A percentile compares a stretch with the other conserved stretches of the same genome.
phyloP scores from a whole-genome alignment of 2,329 filamentous ascomycete genomes.

The Penicillium sp. region DNA sequence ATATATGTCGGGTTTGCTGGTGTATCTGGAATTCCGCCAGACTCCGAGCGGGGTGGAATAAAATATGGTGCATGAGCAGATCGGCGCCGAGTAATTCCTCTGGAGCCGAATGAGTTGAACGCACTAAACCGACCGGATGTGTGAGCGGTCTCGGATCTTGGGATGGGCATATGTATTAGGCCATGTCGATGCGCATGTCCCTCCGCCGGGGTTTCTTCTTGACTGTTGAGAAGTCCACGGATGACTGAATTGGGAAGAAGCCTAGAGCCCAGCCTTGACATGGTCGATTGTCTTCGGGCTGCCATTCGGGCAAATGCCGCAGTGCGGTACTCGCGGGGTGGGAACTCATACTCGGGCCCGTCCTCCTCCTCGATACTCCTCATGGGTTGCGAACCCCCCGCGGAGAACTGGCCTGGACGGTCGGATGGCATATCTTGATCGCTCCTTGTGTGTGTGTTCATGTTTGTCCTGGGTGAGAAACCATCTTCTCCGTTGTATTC shows the following conservation, averaged over 20 bases:
- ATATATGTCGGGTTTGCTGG: conserved; percentile 27
- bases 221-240: conserved; percentile 44
- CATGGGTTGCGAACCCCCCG: conserved; percentile 23
- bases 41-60: conserved; percentile 36
- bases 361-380: conserved; percentile 40
- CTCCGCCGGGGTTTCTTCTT: conserved; percentile 47
- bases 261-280: conserved; percentile 49
- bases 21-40: conserved; percentile 31
- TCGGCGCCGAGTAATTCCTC: conserved; percentile 41
- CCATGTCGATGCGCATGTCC: conserved; percentile 46
- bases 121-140: conserved; percentile 41
- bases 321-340: conserved; percentile 32
- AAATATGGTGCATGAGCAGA: conserved; percentile 41
- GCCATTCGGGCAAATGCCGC: conserved; percentile 36
- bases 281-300: conserved; percentile 45
- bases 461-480: conserved; percentile 17
- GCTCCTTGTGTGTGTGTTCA: conserved; percentile 6
- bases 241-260: conserved; percentile 49
- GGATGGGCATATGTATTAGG: conserved; percentile 38
- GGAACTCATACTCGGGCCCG: conserved; percentile 32
- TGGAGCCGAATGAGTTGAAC: conserved; percentile 40
- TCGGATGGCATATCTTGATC: conserved; percentile 14
- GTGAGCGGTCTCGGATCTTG: conserved; percentile 35
- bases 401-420: conserved; percentile 9
- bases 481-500: conserved; percentile 27